A percentile compares a stretch with the other conserved stretches of the same genome.
phyloP scores from a whole-genome alignment of 139 green algal species.

The Auxenochlorella protothecoides region DNA sequence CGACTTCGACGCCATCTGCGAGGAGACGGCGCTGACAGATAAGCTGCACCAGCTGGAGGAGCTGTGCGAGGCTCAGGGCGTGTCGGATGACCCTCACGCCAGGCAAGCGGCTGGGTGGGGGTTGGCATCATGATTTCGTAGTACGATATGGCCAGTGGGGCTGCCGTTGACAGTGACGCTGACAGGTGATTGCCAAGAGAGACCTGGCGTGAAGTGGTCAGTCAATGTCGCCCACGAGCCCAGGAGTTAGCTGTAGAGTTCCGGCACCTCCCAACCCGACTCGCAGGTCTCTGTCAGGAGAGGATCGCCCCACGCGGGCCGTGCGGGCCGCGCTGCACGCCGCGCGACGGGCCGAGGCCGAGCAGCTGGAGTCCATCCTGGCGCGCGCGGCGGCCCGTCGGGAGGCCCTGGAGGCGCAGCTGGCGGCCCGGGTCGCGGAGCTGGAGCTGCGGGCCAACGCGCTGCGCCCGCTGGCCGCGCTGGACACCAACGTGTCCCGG shows the following conservation, averaged over 20 bases:
- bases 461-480: neutral
- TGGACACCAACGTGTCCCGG: no score
- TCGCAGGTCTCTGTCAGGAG: neutral
- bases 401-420: constrained; percentile 1
- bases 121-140: neutral
- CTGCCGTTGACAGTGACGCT: no score
- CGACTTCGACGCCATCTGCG: constrained; percentile 12
- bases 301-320: constrained; percentile 2
- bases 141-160: neutral
- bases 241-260: neutral
- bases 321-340: constrained; percentile 9
- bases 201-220: no score
- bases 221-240: neutral
- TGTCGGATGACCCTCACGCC: constrained; percentile 8
- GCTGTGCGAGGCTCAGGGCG: constrained; percentile 18
- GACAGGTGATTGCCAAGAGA: no score
- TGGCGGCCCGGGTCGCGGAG: neutral
- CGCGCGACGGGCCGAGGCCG: constrained; percentile 6
- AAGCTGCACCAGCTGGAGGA: constrained; percentile 13
- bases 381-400: neutral
- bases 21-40: constrained; percentile 15
- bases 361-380: constrained; percentile 7
- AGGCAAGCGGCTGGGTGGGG: constrained; percentile 1
- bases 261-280: neutral
- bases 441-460: constrained; percentile 8